These are phyloP conservation scores for Leishmania gerbilli DNA, from an alignment of 208 protist species.

Conservation along the genomic window DNA sequence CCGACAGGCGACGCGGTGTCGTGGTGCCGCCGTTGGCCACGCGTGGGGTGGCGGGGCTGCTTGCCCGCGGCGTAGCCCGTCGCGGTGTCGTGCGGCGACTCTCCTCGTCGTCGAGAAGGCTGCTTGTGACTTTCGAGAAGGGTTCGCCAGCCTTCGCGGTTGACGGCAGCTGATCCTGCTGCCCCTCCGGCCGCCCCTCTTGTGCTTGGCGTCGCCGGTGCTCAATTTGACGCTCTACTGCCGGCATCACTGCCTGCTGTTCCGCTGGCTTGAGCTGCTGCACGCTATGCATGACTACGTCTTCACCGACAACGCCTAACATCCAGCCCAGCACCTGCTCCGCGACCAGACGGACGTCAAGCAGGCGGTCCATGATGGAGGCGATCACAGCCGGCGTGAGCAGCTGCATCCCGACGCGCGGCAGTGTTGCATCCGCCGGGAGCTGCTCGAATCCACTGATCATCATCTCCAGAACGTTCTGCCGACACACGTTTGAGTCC, in stretches of 20 bases:
- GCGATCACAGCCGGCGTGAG: conserved; percentile 65
- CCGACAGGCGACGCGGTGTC: conserved; percentile 23
- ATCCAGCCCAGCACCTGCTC: conserved; percentile 78
- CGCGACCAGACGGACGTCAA: conserved; percentile 75
- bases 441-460: conserved; percentile 61
- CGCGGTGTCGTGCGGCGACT: conserved; percentile 15
- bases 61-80: conserved; percentile 5
- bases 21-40: not conserved
- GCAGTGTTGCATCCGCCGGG: conserved; percentile 40
- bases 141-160: not conserved
- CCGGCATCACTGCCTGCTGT: conserved; percentile 69
- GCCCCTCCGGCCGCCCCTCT: conserved; percentile 9
- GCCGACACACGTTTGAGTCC: conserved; percentile 77
- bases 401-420: conserved; percentile 41
- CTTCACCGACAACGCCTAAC: conserved; percentile 63
- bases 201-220: conserved; percentile 12
- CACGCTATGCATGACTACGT: conserved; percentile 54
- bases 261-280: conserved; percentile 78
- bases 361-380: conserved; percentile 81
- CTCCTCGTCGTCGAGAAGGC: conserved; percentile 28
- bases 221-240: conserved; percentile 75
- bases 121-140: not conserved
- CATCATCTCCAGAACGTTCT: conserved; percentile 79
- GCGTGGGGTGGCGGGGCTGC: not conserved
- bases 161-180: not conserved